phyloP scores from a whole-genome alignment of 2,329 filamentous ascomycete species.

The Dothiorella sarmentorum region DNA sequence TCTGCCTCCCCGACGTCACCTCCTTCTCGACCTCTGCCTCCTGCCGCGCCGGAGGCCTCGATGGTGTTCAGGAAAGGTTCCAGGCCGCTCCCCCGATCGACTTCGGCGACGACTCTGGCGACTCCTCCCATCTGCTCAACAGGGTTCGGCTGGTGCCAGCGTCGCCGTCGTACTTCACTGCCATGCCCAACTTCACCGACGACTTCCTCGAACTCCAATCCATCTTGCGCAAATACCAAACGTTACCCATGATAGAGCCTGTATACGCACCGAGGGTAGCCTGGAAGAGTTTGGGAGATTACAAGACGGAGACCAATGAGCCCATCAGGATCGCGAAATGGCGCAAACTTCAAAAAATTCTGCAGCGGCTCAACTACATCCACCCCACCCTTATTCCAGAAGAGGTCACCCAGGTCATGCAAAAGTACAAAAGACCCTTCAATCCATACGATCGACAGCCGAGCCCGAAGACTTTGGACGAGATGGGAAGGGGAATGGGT shows the following conservation, averaged over 20 bases:
- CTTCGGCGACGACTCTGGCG: slow-evolving; percentile 26
- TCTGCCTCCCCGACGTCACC: slow-evolving; percentile 5
- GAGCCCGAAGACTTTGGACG: slow-evolving; percentile 66
- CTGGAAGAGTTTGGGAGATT: slow-evolving; percentile 77
- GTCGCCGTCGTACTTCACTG: slow-evolving; percentile 94
- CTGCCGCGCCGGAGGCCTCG: slow-evolving; percentile 26
- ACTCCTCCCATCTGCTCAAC: slow-evolving; percentile 24
- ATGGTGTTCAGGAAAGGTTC: slow-evolving; percentile 27
- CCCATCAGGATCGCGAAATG: slow-evolving; percentile 65
- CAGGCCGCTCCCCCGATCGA: slow-evolving; percentile 46
- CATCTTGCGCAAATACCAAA: slow-evolving; percentile 67
- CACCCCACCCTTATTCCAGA: slow-evolving; percentile 71
- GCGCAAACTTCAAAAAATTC: slow-evolving; percentile 68
- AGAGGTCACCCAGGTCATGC: slow-evolving; percentile 63
- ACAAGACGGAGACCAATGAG: slow-evolving; percentile 53
- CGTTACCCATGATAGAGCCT: slow-evolving; percentile 65
- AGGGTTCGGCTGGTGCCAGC: slow-evolving; percentile 70
- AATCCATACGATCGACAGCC: slow-evolving; percentile 65
- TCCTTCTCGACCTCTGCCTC: slow-evolving; percentile 33
- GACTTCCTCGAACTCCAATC: slow-evolving; percentile 70
- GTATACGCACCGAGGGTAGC: slow-evolving; percentile 68
- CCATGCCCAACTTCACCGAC: slow-evolving; percentile 81
- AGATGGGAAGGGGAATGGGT: slow-evolving; percentile 72
- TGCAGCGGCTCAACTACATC: slow-evolving; percentile 81
- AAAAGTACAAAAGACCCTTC: slow-evolving; percentile 69